phyloP scores from a whole-genome alignment of 805 yeast species.

The Starmerella geochares region DNA sequence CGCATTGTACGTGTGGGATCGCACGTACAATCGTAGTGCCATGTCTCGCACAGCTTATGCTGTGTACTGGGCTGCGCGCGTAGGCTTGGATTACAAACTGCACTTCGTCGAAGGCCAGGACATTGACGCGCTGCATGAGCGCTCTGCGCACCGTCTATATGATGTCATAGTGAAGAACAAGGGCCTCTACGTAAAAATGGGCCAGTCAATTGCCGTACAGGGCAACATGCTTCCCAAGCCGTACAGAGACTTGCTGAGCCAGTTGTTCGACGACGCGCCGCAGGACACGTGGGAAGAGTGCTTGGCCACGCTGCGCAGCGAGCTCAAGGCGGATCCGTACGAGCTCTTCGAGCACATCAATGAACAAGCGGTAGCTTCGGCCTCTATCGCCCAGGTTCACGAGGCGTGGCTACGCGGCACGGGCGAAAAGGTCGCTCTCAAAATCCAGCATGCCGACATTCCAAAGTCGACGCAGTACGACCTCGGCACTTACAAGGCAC shows the following conservation, averaged over 20 bases:
- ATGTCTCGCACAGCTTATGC: constrained; percentile 45
- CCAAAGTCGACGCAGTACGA: constrained; percentile 52
- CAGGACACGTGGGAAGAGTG: constrained; percentile 39
- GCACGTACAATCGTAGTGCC: constrained; percentile 40
- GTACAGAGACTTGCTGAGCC: constrained; percentile 47
- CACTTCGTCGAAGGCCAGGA: constrained; percentile 39
- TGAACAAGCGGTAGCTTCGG: constrained; percentile 58
- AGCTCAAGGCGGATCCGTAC: constrained; percentile 37
- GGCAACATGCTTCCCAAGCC: constrained; percentile 56
- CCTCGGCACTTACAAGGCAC: constrained; percentile 44
- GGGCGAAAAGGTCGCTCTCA: constrained; percentile 76
- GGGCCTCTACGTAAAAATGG: constrained; percentile 63
- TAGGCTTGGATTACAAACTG: constrained; percentile 54
- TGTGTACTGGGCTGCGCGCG: constrained; percentile 30
- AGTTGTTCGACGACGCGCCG: constrained; percentile 62
- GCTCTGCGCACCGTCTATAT: constrained; percentile 44
- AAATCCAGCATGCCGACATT: constrained; percentile 70
- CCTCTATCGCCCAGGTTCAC: constrained; percentile 91
- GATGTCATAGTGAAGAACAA: constrained; percentile 40
- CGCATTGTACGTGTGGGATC: constrained; percentile 33
- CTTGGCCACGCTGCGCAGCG: constrained; percentile 27
- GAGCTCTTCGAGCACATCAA: constrained; percentile 42
- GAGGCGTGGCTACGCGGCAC: constrained; percentile 48
- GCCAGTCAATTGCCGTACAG: constrained; percentile 73
- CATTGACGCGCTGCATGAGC: constrained; percentile 49